phyloP scores from a whole-genome alignment of 805 yeast species.

The Teunomyces barrocoloradensis region DNA sequence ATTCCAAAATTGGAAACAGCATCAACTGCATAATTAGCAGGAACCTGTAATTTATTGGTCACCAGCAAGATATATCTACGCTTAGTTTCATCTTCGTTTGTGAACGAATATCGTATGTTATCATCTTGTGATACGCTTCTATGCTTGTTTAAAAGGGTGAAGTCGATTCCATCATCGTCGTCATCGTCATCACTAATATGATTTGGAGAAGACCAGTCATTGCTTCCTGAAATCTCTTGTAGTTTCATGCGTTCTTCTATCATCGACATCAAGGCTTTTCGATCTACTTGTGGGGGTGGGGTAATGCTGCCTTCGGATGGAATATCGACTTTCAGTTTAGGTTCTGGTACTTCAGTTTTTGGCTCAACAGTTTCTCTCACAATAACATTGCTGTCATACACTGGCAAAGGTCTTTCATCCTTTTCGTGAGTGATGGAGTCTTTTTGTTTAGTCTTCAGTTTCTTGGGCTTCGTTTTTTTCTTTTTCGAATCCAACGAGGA shows the following conservation, averaged over 20 bases:
- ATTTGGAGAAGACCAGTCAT: constrained; percentile 2
- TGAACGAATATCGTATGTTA: constrained; percentile 18
- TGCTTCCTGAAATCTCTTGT: not conserved
- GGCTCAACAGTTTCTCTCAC: not conserved
- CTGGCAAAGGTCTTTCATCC: not conserved
- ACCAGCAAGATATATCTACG: constrained; percentile 30
- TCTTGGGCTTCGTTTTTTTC: constrained; percentile 8
- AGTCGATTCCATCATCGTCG: constrained; percentile 13
- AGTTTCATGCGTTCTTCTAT: not conserved
- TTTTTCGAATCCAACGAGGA: constrained; percentile 7
- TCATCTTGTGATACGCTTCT: not conserved
- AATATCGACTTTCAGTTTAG: not conserved
- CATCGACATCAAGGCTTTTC: not conserved
- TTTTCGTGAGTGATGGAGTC: not conserved
- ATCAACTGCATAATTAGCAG: constrained; percentile 4
- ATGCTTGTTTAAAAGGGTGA: constrained; percentile 5
- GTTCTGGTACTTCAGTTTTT: not conserved
- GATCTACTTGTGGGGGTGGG: constrained; percentile 10
- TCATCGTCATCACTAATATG: constrained; percentile 7
- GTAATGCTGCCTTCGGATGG: constrained; percentile 3
- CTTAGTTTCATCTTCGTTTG: constrained; percentile 22
- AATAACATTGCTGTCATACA: not conserved
- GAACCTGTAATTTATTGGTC: constrained; percentile 23
- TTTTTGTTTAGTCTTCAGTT: constrained; percentile 6
- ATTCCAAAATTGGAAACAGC: constrained; percentile 13